phyloP scores from a whole-genome alignment of 345 rosid species.

The Melaleuca quinquenervia region DNA sequence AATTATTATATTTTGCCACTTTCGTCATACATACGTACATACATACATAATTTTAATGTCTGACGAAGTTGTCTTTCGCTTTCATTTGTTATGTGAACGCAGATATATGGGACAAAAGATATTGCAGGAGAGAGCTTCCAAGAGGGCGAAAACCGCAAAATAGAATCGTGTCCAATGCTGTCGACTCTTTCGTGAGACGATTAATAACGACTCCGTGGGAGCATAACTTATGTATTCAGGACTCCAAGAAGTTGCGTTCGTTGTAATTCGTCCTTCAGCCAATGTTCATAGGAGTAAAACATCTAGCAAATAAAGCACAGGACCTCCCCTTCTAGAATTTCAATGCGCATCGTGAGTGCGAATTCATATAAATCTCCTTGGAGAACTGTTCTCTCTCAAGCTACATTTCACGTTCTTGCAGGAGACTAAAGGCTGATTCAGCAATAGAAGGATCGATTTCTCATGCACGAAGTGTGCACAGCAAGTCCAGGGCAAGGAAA shows the following conservation, averaged over 20 bases:
- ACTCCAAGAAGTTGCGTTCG: neutral
- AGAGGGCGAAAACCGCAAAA: neutral
- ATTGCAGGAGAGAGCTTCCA: constrained; percentile 4
- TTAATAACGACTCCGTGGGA: neutral
- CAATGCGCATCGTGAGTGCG: neutral
- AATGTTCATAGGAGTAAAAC: neutral
- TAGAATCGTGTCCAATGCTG: neutral
- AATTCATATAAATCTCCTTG: neutral
- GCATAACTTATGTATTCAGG: neutral
- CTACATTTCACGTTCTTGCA: neutral
- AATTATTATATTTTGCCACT: neutral
- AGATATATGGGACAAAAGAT: constrained; percentile 35
- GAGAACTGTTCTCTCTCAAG: neutral
- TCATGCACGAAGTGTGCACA: neutral
- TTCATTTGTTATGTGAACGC: neutral
- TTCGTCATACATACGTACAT: neutral
- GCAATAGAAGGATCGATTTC: neutral
- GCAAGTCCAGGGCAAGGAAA: neutral
- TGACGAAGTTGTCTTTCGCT: neutral
- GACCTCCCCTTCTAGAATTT: neutral
- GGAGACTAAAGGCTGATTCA: neutral
- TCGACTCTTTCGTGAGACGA: neutral
- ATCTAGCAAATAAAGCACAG: neutral
- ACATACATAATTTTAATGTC: neutral
- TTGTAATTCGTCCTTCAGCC: neutral